Conservation (phyloP, 192 early-diverging fungal species). For the Pilaira anomala region DNA sequence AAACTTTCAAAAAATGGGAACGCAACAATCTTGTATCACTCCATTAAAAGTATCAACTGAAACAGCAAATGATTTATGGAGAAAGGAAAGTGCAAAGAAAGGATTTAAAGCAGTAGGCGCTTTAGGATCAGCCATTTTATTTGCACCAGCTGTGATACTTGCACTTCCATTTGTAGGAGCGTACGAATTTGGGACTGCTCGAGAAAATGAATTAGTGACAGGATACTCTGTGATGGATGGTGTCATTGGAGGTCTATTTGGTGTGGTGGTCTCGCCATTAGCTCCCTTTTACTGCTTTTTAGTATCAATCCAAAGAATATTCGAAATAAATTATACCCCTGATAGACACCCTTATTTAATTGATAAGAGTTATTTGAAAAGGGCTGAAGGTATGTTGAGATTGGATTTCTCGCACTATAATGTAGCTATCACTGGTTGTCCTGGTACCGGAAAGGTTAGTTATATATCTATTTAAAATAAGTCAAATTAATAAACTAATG, state of each 20-base stretch:
- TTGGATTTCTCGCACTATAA: slow-evolving; percentile 25
- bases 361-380: neutral
- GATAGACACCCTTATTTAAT: neutral
- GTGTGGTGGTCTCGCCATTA: slow-evolving; percentile 21
- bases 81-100: slow-evolving; percentile 14
- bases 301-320: neutral
- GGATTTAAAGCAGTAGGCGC: slow-evolving; percentile 15
- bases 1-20: slow-evolving; percentile 5
- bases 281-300: slow-evolving; percentile 20
- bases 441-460: slow-evolving; percentile 29
- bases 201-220: slow-evolving; percentile 6
- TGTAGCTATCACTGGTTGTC: slow-evolving; percentile 20
- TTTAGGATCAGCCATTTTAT: neutral
- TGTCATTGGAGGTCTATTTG: slow-evolving; percentile 19
- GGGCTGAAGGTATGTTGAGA: slow-evolving; percentile 10
- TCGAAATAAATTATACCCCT: neutral
- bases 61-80: slow-evolving; percentile 16
- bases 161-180: slow-evolving; percentile 25
- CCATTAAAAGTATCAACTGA: neutral
- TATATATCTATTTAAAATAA: neutral
- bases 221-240: slow-evolving; percentile 6
- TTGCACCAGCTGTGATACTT: slow-evolving; percentile 19
- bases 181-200: slow-evolving; percentile 14
- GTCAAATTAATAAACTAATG: neutral
- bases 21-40: neutral